phyloP scores from a whole-genome alignment of 371 early-diverging fungal species.

The Mucor mucedo region DNA sequence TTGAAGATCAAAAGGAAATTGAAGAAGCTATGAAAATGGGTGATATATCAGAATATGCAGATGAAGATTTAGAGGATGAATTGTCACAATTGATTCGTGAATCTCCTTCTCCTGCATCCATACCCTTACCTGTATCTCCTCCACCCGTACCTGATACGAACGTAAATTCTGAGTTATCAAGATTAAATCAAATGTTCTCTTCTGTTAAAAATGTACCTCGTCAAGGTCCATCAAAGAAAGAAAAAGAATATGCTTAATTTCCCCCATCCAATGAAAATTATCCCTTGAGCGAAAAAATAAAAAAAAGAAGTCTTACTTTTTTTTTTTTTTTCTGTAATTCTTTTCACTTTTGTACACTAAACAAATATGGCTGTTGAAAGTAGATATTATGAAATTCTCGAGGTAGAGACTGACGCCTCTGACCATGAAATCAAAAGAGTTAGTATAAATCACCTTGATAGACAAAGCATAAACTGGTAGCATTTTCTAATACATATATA shows the following conservation, averaged over 20 bases:
- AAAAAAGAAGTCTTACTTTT: constrained; percentile 11
- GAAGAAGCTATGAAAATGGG: constrained; percentile 53
- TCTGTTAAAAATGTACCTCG: constrained; percentile 12
- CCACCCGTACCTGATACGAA: not conserved
- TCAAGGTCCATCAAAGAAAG: not conserved
- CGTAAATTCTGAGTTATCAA: constrained; percentile 22
- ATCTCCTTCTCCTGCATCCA: constrained; percentile 6
- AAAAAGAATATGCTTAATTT: not conserved
- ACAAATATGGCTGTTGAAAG: constrained; percentile 76
- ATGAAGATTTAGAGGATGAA: constrained; percentile 56
- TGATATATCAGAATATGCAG: constrained; percentile 27
- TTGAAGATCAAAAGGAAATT: constrained; percentile 62
- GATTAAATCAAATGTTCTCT: constrained; percentile 29
- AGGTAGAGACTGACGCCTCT: constrained; percentile 76
- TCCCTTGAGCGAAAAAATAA: not conserved
- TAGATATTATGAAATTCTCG: constrained; percentile 92
- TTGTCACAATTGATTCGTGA: constrained; percentile 35
- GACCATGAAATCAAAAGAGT: constrained; percentile 89
- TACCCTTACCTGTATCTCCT: constrained; percentile 13
- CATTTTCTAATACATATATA: no score
- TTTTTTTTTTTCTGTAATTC: not conserved
- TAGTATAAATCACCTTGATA: not conserved
- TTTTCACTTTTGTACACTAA: not conserved
- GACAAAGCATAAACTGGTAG: not conserved
- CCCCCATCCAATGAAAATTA: not conserved